Evolutionary conservation across 2,329 filamentous ascomycete species (phyloP).

Genomic region (Magnaporthales sp.): DNA sequence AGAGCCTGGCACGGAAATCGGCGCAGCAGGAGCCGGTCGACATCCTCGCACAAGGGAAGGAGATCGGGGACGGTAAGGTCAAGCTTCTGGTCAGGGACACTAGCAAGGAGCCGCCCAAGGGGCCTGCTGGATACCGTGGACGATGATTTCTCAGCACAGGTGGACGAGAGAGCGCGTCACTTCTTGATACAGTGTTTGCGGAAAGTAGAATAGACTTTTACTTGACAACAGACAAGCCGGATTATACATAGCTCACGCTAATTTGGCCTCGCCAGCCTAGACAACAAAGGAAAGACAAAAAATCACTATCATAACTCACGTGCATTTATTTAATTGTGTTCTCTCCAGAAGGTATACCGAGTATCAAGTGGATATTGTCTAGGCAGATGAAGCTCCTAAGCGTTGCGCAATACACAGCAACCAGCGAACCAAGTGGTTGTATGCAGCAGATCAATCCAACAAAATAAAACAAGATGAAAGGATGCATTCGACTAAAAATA

Average conservation of each 20-base stretch:
- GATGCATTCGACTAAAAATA: background rate
- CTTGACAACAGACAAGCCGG: background rate
- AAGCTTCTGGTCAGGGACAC: slow-evolving; percentile 51
- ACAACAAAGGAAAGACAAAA: background rate
- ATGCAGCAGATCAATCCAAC: too few relatives aligned
- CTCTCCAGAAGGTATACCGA: too few relatives aligned
- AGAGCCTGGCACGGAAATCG: slow-evolving; percentile 36
- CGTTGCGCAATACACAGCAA: too few relatives aligned
- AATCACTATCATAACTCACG: background rate
- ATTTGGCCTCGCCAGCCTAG: background rate
- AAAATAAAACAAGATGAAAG: background rate
- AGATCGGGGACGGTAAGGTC: slow-evolving; percentile 60
- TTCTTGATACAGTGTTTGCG: slow-evolving; percentile 1
- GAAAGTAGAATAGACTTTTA: slow-evolving; percentile 8
- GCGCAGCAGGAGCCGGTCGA: slow-evolving; percentile 35
- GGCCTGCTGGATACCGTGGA: slow-evolving; percentile 32
- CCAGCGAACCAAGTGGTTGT: too few relatives aligned
- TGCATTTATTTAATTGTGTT: background rate
- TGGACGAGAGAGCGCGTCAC: background rate
- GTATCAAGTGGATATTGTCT: background rate
- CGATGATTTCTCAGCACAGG: slow-evolving; percentile 8
- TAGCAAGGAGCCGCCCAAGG: slow-evolving; percentile 42
- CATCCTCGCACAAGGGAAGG: slow-evolving; percentile 56
- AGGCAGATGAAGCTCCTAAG: too few relatives aligned
- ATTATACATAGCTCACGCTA: background rate